phyloP scores from a whole-genome alignment of 2,329 filamentous ascomycete species.

The Pseudogymnoascus pannorum region DNA sequence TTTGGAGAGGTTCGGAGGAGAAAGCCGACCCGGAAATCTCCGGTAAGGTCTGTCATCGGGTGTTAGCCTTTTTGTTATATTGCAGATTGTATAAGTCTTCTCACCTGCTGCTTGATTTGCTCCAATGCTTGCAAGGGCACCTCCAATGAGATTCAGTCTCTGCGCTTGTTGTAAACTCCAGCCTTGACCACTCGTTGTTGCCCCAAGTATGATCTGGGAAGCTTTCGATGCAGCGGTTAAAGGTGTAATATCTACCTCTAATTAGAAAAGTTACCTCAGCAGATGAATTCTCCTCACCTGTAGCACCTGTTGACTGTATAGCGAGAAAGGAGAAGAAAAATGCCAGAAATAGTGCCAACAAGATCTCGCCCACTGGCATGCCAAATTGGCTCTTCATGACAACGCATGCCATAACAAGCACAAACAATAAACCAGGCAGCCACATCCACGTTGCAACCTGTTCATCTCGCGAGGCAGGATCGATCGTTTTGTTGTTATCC shows the following conservation, averaged over 20 bases:
- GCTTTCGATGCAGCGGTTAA: neutral
- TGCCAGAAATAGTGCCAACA: neutral
- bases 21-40: conserved; percentile 2
- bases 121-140: neutral
- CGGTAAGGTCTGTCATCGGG: neutral
- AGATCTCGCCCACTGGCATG: conserved; percentile 1
- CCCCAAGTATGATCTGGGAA: conserved; percentile 3
- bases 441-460: conserved; percentile 1
- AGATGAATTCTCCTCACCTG: neutral
- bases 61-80: neutral
- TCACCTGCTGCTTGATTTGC: conserved; percentile 3
- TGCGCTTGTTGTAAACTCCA: conserved; percentile 2
- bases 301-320: conserved; percentile 1
- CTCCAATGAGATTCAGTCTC: neutral
- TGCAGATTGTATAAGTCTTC: neutral
- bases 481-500: neutral
- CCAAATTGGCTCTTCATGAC: neutral
- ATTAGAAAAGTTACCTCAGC: neutral
- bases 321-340: conserved; percentile 7
- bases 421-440: neutral
- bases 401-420: neutral
- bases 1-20: conserved; percentile 2
- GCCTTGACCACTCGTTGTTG: neutral
- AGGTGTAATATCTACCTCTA: neutral
- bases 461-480: neutral